These are phyloP conservation scores for Platanthera zijinensis DNA, from an alignment of 106 monocot genomes.

Conservation along the genomic window DNA sequence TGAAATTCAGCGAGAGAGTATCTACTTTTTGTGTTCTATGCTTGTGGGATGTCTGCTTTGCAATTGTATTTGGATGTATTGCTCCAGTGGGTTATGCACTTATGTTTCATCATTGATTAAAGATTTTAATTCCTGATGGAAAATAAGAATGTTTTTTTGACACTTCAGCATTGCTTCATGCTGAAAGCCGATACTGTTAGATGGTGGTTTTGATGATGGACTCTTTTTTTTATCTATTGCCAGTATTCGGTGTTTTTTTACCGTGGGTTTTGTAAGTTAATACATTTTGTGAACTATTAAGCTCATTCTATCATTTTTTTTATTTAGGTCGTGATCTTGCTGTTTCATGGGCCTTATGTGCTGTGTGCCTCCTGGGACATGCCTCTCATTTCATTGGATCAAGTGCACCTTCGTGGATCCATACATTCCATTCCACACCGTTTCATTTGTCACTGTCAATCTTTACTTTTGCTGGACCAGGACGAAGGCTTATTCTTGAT, in stretches of 20 bases:
- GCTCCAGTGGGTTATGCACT: background rate
- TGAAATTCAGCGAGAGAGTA: background rate
- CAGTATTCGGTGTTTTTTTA: background rate
- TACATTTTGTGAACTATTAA: background rate
- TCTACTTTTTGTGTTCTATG: no score
- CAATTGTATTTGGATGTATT: background rate
- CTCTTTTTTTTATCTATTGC: background rate
- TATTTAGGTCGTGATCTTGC: slow-evolving; percentile 84
- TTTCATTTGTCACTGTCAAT: slow-evolving; percentile 90
- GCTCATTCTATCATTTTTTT: background rate
- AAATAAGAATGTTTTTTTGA: background rate
- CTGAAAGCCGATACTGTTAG: background rate
- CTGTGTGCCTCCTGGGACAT: slow-evolving; percentile 91
- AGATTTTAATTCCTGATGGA: background rate
- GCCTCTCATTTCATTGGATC: slow-evolving; percentile 66
- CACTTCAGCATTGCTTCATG: background rate
- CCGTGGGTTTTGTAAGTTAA: background rate
- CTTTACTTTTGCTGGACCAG: slow-evolving; percentile 81
- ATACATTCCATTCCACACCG: slow-evolving; percentile 65
- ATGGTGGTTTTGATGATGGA: background rate
- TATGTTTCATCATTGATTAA: background rate
- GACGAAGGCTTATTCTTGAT: slow-evolving; percentile 82
- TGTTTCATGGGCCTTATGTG: slow-evolving; percentile 96
- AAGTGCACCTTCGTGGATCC: slow-evolving; percentile 60
- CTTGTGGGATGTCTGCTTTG: background rate